Conservation (phyloP, 2,329 filamentous ascomycete species). For the Calonectria crousiana region DNA sequence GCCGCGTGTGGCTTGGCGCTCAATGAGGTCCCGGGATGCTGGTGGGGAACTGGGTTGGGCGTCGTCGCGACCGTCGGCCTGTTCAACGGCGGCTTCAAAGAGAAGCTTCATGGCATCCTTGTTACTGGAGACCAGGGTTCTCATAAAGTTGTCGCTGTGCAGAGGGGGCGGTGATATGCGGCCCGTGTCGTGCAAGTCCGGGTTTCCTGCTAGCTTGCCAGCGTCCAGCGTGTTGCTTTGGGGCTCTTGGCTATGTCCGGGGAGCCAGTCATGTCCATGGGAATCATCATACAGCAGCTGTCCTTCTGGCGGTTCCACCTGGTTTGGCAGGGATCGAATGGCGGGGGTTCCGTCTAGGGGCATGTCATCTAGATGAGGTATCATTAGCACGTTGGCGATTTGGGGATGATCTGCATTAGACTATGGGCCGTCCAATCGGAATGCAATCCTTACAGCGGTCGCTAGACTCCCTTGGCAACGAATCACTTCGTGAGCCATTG, state of each 20-base stretch:
- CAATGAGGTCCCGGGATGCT: background rate
- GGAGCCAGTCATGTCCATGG: background rate
- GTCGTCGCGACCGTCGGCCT: constrained; percentile 2
- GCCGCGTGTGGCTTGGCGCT: background rate
- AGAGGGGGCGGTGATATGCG: background rate
- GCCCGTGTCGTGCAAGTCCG: background rate
- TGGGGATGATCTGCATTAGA: background rate
- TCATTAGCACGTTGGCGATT: background rate
- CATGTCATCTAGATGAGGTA: background rate
- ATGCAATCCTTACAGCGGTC: background rate
- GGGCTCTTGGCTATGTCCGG: background rate
- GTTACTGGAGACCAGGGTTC: constrained; percentile 64
- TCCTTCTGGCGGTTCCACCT: background rate
- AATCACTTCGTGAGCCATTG: background rate
- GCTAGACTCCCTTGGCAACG: background rate
- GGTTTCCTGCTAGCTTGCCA: background rate
- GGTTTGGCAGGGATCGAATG: background rate
- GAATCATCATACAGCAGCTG: background rate
- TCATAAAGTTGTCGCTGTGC: constrained; percentile 47
- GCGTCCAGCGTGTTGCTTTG: background rate
- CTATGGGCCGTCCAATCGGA: background rate
- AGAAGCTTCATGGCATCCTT: constrained; percentile 66
- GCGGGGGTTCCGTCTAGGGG: background rate
- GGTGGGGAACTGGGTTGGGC: background rate
- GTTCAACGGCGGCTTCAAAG: constrained; percentile 56